Percentiles rank a stretch among this genome's conserved stretches.
phyloP scores from a whole-genome alignment of 2,329 filamentous ascomycete species.

The Ophiostoma australiae region DNA sequence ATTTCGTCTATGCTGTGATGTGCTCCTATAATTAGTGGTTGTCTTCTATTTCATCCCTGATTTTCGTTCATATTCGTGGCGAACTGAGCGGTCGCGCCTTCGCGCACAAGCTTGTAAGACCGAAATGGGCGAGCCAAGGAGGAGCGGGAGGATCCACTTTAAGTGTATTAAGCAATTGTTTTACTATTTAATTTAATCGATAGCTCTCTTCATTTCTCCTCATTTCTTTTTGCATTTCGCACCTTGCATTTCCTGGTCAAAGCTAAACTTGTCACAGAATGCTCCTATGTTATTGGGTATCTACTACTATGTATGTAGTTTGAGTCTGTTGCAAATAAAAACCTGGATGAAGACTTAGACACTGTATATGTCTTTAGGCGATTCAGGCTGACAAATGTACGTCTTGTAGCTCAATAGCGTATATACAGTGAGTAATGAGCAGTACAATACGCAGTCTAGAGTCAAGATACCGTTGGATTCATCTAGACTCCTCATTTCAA shows the following conservation, averaged over 20 bases:
- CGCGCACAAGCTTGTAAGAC: slow-evolving; percentile 17
- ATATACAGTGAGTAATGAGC: too few species aligned
- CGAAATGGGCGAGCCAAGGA: slow-evolving; percentile 19
- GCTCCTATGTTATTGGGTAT: neutral
- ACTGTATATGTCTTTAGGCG: too few species aligned
- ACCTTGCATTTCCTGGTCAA: neutral
- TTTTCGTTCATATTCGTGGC: slow-evolving; percentile 5
- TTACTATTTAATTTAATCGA: neutral
- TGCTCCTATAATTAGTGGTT: neutral
- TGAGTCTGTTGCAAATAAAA: too few species aligned
- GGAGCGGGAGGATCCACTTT: slow-evolving; percentile 5
- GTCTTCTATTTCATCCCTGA: neutral
- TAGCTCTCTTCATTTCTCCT: neutral
- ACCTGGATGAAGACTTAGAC: too few species aligned
- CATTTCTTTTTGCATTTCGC: slow-evolving; percentile 1
- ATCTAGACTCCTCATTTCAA: too few species aligned
- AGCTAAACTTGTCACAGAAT: neutral
- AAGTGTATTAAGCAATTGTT: neutral
- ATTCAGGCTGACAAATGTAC: too few species aligned
- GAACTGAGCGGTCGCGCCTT: slow-evolving; percentile 22
- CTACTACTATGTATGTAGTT: too few species aligned
- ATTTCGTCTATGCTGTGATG: neutral
- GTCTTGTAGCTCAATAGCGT: too few species aligned
- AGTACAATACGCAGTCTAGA: too few species aligned
- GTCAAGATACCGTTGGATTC: too few species aligned